Evolutionary conservation across 2,329 filamentous ascomycete genomes (phyloP).

Genomic region (Pseudogymnoascus sp.): DNA sequence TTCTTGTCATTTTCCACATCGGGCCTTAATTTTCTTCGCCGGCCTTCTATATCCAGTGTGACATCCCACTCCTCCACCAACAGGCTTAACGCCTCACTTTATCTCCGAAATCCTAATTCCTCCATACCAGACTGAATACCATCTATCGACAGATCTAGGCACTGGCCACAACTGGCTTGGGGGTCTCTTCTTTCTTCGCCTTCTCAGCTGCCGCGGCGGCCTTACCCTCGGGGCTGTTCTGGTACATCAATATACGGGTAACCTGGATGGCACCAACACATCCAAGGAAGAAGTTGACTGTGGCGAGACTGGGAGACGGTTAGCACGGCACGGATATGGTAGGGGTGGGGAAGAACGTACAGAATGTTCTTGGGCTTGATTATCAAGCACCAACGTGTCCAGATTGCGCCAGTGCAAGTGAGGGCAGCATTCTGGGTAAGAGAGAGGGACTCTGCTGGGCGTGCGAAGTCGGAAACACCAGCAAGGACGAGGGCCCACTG

Average conservation of each 20-base stretch:
- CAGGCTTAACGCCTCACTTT: neutral
- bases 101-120: neutral
- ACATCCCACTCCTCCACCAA: neutral
- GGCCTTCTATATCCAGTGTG: neutral
- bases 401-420: conserved; percentile 86
- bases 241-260: conserved; percentile 63
- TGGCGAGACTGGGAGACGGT: conserved; percentile 56
- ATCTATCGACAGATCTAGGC: neutral
- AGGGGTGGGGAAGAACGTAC: conserved; percentile 39
- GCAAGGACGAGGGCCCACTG: conserved; percentile 90
- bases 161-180: conserved; percentile 6
- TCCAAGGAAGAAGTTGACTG: conserved; percentile 97
- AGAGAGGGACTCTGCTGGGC: conserved; percentile 87
- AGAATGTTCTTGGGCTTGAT: conserved; percentile 91
- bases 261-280: conserved; percentile 79
- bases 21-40: neutral
- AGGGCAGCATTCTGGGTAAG: conserved; percentile 87
- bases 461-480: conserved; percentile 82
- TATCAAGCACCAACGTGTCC: conserved; percentile 97
- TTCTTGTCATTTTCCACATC: neutral
- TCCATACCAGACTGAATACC: neutral
- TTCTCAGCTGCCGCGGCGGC: conserved; percentile 29
- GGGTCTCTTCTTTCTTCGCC: conserved; percentile 32
- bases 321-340: conserved; percentile 8
- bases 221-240: conserved; percentile 50